Base-by-base conservation (phyloP, 108 stramenopile genomes). In the Cyclotella atomus region DNA sequence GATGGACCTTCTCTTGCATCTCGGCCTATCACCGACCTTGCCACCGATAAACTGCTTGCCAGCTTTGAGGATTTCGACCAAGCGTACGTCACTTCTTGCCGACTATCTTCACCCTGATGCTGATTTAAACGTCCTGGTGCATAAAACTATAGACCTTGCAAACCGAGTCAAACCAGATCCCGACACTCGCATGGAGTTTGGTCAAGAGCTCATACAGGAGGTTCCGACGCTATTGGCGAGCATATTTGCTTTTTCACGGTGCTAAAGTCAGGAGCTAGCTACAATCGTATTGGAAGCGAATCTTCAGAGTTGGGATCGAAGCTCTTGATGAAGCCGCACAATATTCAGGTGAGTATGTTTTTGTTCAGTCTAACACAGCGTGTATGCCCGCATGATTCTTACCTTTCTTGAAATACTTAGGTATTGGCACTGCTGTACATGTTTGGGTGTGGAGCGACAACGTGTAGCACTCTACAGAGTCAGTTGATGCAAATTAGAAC, bases 171-270 rank as follows among this genome's bases (percentile, higher is more conserved):
- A 68, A 45, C 84, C 87, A 45, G 19, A 49, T 19, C 47, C 71
- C 17, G 47, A 65, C 32, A 82, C 70, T 29, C 33, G 47, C 43
- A 46, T 54, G 53, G 56, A 59, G 14, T 88, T 73, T 68, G 59
- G 56, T 30, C 32, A 46, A 3, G 54, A 65, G 47, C 59, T 49
- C 24, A 81, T 72, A 53, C n/a, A 50, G 17, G 21, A 64, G 12
- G 66, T 87, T 41, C 83, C 83, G 30, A 14, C 49, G 2, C 64
- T 88, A 23, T 56, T 88, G 20, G 85, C 82, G 8, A 73, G 81
- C 15, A 77, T 88, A 14, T 88, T 88, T 72, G 67, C 81, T 20
- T 84, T 17, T 84, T 88, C 62, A 88, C 87, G 14, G 54, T 88
- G 36, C 43, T 83, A 33, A 88, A 88, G 62, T 88, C 87, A 20